These are phyloP conservation scores for Calocybe cyanea DNA, from an alignment of 768 basidiomycete species.

Conservation along the genomic window DNA sequence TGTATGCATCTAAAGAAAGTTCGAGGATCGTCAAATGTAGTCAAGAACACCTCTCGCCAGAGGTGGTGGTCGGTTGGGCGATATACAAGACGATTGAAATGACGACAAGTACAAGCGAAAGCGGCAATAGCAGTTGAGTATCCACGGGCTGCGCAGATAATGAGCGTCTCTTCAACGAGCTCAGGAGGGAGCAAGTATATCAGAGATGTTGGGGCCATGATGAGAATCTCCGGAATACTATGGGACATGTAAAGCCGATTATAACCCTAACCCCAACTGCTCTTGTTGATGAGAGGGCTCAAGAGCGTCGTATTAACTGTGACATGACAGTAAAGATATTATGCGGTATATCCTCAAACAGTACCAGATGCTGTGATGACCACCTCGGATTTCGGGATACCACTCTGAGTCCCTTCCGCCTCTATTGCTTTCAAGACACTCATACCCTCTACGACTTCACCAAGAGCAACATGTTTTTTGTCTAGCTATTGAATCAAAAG, in stretches of 20 bases:
- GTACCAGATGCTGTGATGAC: constrained; percentile 60
- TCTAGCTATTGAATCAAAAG: constrained; percentile 39
- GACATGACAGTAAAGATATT: background rate
- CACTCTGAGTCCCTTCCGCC: constrained; percentile 32
- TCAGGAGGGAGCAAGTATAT: constrained; percentile 17
- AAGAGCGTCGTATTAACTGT: background rate
- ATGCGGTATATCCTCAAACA: constrained; percentile 16
- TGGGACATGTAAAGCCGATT: background rate
- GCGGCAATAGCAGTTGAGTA: constrained; percentile 15
- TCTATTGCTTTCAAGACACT: constrained; percentile 64
- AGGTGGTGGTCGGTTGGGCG: constrained; percentile 21
- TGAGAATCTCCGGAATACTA: too few species aligned
- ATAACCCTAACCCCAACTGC: constrained; percentile 5
- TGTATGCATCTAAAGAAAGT: constrained; percentile 13
- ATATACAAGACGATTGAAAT: constrained; percentile 15
- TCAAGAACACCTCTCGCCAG: constrained; percentile 47
- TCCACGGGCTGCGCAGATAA: constrained; percentile 11
- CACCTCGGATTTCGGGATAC: constrained; percentile 40
- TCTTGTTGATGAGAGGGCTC: background rate
- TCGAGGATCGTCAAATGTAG: constrained; percentile 48
- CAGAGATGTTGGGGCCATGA: constrained; percentile 5
- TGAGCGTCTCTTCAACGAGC: constrained; percentile 16
- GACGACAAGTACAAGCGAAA: constrained; percentile 13
- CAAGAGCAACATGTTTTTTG: constrained; percentile 68
- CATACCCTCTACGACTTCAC: constrained; percentile 62